phyloP scores from a whole-genome alignment of 208 protist species.

The Spironucleus salmonicida region DNA sequence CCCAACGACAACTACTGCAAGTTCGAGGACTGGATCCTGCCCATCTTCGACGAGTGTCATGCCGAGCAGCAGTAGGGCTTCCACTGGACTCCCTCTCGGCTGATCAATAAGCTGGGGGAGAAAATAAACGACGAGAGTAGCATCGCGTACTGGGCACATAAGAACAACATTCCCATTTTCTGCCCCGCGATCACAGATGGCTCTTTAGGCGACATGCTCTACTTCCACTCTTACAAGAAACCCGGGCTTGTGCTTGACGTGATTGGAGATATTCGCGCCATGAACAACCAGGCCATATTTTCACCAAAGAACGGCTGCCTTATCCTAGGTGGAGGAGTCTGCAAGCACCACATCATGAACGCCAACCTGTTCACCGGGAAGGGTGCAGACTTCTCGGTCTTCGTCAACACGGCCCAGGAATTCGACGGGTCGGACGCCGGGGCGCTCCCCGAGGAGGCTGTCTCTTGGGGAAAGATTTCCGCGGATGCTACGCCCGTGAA shows the following conservation, averaged over 20 bases:
- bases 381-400: constrained; percentile 88
- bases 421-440: constrained; percentile 94
- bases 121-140: constrained; percentile 75
- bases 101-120: constrained; percentile 82
- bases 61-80: constrained; percentile 58
- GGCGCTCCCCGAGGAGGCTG: constrained; percentile 84
- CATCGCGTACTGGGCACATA: constrained; percentile 88
- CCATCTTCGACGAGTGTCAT: constrained; percentile 76
- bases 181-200: constrained; percentile 90
- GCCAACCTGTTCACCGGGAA: constrained; percentile 93
- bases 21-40: constrained; percentile 97
- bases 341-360: constrained; percentile 97
- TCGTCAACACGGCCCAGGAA: constrained; percentile 79
- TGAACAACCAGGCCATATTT: constrained; percentile 80
- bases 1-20: constrained; percentile 97
- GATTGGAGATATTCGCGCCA: constrained; percentile 71
- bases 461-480: constrained; percentile 94
- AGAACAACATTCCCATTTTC: constrained; percentile 94
- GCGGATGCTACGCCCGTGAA: constrained; percentile 80
- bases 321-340: constrained; percentile 84
- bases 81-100: constrained; percentile 72
- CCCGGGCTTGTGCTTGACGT: constrained; percentile 86
- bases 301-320: constrained; percentile 81
- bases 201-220: constrained; percentile 98
- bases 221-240: constrained; percentile 88